Conservation (phyloP, 2,329 filamentous ascomycete species). For the Pezicula carpinea region DNA sequence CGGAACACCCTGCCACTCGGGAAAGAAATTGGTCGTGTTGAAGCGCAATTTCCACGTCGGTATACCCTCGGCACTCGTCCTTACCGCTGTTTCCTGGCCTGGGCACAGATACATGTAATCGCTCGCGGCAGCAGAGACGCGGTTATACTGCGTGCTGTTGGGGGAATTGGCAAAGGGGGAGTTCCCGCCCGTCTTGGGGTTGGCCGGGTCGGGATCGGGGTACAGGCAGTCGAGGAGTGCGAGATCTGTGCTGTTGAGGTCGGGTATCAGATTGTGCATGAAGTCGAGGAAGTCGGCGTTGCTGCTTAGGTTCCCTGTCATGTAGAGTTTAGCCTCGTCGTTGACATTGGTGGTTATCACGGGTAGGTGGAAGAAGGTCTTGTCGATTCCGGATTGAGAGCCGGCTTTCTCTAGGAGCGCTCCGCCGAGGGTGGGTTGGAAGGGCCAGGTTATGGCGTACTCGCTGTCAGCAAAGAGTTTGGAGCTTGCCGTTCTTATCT, state of each 20-base stretch:
- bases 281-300: background rate
- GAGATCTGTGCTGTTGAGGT: background rate
- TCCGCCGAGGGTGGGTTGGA: background rate
- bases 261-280: background rate
- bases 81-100: background rate
- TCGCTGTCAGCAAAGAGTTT: background rate
- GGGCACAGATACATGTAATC: background rate
- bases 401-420: background rate
- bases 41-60: constrained; percentile 1
- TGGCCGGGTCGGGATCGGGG: background rate
- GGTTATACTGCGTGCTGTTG: background rate
- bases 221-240: background rate
- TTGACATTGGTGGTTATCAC: background rate
- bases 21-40: background rate
- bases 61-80: background rate
- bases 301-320: background rate
- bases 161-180: background rate
- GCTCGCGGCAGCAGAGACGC: background rate
- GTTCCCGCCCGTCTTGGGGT: background rate
- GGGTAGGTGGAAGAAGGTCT: background rate
- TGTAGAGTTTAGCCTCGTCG: background rate
- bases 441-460: background rate
- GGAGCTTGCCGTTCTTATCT: background rate
- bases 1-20: background rate
- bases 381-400: background rate